A percentile compares a stretch with the other conserved stretches of the same genome.
Conservation (phyloP, 805 yeast genomes). For the Kodamaea hsintzibuensis region DNA sequence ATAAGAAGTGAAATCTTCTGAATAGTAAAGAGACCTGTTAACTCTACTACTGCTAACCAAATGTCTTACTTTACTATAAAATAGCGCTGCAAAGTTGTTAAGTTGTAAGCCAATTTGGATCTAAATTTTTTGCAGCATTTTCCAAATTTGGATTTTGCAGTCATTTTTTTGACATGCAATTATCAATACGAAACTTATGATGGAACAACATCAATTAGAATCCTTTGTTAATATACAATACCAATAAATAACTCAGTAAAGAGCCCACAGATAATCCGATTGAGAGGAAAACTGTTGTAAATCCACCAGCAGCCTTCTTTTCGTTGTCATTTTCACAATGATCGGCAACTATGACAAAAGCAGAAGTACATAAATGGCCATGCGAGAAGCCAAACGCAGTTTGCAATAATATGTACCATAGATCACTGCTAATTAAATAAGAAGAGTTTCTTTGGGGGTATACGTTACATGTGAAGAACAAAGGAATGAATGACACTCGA, state of each 20-base stretch:
- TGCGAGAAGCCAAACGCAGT: conserved; percentile 81
- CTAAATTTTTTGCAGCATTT: not conserved
- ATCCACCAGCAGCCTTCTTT: conserved; percentile 92
- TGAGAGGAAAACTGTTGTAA: conserved; percentile 77
- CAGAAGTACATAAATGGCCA: conserved; percentile 79
- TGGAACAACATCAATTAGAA: too few relatives aligned
- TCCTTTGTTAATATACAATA: not conserved
- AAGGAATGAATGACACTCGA: conserved; percentile 64
- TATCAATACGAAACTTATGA: too few relatives aligned
- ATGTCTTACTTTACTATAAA: not conserved
- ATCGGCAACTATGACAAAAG: conserved; percentile 72
- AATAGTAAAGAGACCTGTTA: too few relatives aligned
- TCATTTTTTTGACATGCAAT: not conserved
- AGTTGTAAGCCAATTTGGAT: not conserved
- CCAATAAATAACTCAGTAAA: conserved; percentile 46
- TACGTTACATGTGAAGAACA: conserved; percentile 68
- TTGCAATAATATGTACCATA: conserved; percentile 67
- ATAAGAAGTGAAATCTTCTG: too few relatives aligned
- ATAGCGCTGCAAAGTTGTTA: not conserved
- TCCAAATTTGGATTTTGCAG: not conserved
- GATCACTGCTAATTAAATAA: conserved; percentile 54
- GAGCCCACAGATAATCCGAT: conserved; percentile 82
- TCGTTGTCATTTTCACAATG: conserved; percentile 62
- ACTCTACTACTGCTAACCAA: too few relatives aligned
- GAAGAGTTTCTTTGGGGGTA: conserved; percentile 37